phyloP scores from a whole-genome alignment of 371 early-diverging fungal genomes.

The Mortierella sp. region DNA sequence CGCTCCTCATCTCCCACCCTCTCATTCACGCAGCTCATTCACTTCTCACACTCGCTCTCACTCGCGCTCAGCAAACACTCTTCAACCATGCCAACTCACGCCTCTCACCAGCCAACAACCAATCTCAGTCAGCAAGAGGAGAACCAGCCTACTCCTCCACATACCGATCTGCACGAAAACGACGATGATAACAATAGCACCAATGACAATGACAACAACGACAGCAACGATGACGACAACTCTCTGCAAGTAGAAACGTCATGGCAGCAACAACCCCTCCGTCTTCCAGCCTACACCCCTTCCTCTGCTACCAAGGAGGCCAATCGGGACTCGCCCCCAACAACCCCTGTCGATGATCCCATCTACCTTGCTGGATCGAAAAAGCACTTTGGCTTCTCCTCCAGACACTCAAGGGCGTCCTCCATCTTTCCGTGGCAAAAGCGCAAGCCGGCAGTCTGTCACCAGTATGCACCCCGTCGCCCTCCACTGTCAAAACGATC shows the following conservation, averaged over 20 bases:
- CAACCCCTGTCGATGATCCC: slow-evolving; percentile 34
- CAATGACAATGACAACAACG: not conserved
- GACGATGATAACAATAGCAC: not conserved
- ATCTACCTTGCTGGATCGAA: slow-evolving; percentile 26
- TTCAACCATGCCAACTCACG: not conserved
- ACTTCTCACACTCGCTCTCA: too few relatives aligned
- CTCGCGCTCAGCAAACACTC: not conserved
- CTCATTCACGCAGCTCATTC: not conserved
- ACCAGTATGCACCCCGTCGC: slow-evolving; percentile 24
- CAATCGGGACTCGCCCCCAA: slow-evolving; percentile 21
- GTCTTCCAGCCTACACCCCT: slow-evolving; percentile 46
- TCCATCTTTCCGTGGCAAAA: slow-evolving; percentile 40
- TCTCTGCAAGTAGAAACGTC: slow-evolving; percentile 25
- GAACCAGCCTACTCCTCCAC: not conserved
- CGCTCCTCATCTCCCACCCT: not conserved
- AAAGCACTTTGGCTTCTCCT: slow-evolving; percentile 43
- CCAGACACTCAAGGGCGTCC: slow-evolving; percentile 22
- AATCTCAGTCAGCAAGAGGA: not conserved
- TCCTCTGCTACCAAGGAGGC: slow-evolving; percentile 28
- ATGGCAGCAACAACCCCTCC: slow-evolving; percentile 37
- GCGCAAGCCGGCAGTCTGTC: slow-evolving; percentile 25
- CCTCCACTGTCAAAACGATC: slow-evolving; percentile 33
- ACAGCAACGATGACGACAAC: not conserved
- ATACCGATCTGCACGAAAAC: slow-evolving; percentile 5
- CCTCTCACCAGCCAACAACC: not conserved